Evolutionary conservation across 1,284 basidiomycete genomes (phyloP).

Genomic region (Leccinum colubrinum): DNA sequence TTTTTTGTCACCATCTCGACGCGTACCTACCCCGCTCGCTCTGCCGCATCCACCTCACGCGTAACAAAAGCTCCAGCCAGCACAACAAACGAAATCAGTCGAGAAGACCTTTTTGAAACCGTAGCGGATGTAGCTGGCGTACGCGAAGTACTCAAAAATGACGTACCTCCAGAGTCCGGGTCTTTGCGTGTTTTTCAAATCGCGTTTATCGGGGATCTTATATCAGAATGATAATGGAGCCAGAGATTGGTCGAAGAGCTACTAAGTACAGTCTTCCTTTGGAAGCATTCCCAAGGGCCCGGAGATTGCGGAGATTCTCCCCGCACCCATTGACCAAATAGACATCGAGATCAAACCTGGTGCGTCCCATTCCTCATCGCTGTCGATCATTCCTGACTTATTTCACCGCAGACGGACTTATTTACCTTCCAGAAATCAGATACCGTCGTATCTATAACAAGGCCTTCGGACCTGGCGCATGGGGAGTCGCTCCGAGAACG

Average conservation of each 20-base stretch:
- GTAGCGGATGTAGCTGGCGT: conserved; percentile 14
- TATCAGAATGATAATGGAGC: conserved; percentile 17
- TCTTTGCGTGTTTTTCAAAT: conserved; percentile 16
- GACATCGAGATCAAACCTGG: too few relatives aligned
- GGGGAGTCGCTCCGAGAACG: too few relatives aligned
- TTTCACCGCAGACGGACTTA: too few relatives aligned
- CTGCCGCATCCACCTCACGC: conserved; percentile 12
- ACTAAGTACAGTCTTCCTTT: conserved; percentile 70
- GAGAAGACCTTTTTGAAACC: conserved; percentile 19
- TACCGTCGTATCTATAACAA: too few relatives aligned
- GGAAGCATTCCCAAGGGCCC: conserved; percentile 57
- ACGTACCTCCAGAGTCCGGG: conserved; percentile 12
- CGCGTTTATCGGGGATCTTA: conserved; percentile 26
- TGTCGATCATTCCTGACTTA: too few relatives aligned
- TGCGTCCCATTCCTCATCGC: too few relatives aligned
- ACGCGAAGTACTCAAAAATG: conserved; percentile 7
- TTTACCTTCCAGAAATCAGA: too few relatives aligned
- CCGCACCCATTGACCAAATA: too few relatives aligned
- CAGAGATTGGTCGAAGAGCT: conserved; percentile 89
- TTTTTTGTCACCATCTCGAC: conserved; percentile 12
- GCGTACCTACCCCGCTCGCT: conserved; percentile 24
- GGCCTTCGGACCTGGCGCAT: too few relatives aligned
- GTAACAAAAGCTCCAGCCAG: conserved; percentile 29
- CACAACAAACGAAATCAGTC: conserved; percentile 20
- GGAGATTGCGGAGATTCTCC: too few relatives aligned